Evolutionary conservation across 345 rosid species (phyloP).

Genomic region (Citrus maxima): DNA sequence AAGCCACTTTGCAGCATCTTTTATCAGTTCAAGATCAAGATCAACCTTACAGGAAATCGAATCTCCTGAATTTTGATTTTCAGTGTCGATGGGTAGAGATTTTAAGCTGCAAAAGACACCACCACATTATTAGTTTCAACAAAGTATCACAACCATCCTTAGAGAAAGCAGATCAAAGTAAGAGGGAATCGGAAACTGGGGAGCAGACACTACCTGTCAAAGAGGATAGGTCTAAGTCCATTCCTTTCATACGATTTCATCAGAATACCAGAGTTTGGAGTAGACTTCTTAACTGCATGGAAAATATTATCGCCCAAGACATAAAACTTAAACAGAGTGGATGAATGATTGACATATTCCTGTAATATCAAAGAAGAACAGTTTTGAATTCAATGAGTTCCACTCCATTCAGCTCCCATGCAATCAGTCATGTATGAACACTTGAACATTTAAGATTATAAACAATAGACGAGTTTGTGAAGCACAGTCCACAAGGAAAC

Average conservation of each 20-base stretch:
- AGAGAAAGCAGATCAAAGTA: background rate
- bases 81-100: slow-evolving; percentile 58
- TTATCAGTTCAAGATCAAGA: slow-evolving; percentile 62
- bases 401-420: background rate
- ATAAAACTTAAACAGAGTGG: slow-evolving; percentile 80
- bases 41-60: slow-evolving; percentile 9
- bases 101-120: slow-evolving; percentile 57
- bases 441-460: background rate
- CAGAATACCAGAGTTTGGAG: slow-evolving; percentile 58
- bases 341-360: slow-evolving; percentile 95
- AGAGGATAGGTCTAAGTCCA: slow-evolving; percentile 56
- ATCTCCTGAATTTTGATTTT: slow-evolving; percentile 21
- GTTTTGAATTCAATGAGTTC: background rate
- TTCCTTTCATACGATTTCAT: slow-evolving; percentile 46
- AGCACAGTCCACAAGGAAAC: background rate
- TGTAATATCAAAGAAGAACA: slow-evolving; percentile 35
- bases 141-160: slow-evolving; percentile 10
- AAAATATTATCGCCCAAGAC: slow-evolving; percentile 67
- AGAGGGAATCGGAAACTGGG: background rate
- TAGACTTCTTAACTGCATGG: slow-evolving; percentile 77
- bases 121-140: slow-evolving; percentile 3
- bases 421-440: background rate
- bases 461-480: background rate
- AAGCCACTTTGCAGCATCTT: slow-evolving; percentile 73
- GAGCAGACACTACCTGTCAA: slow-evolving; percentile 61